Evolutionary conservation across 2,329 filamentous ascomycete species (phyloP).

Genomic region (Chaetomium sp.): DNA sequence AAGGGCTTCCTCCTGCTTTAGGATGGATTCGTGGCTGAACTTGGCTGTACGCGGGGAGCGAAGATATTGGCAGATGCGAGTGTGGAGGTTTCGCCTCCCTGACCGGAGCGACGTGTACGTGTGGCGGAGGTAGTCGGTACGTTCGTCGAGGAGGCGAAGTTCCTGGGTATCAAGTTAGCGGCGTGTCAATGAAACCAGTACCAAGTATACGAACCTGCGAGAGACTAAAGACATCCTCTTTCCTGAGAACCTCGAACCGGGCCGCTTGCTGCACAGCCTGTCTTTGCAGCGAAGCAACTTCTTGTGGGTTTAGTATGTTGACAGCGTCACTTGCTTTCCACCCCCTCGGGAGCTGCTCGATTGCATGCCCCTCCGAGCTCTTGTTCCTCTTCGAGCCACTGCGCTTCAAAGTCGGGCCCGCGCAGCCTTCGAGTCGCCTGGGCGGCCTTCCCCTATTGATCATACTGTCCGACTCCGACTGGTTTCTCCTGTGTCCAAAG

Average conservation of each 20-base stretch:
- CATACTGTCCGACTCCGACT: slow-evolving; percentile 60
- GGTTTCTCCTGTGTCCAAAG: slow-evolving; percentile 52
- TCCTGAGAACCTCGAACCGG: slow-evolving; percentile 65
- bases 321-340: slow-evolving; percentile 56
- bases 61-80: slow-evolving; percentile 75
- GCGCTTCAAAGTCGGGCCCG: slow-evolving; percentile 42
- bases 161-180: slow-evolving; percentile 52
- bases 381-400: slow-evolving; percentile 49
- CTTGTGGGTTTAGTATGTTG: slow-evolving; percentile 49
- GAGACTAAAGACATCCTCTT: slow-evolving; percentile 64
- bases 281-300: slow-evolving; percentile 56
- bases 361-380: slow-evolving; percentile 58
- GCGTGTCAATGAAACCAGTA: neutral
- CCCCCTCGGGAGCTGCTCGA: slow-evolving; percentile 63
- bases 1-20: slow-evolving; percentile 79
- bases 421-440: slow-evolving; percentile 51
- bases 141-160: slow-evolving; percentile 73
- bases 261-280: slow-evolving; percentile 65
- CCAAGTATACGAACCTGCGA: slow-evolving; percentile 55
- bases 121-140: slow-evolving; percentile 74
- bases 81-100: slow-evolving; percentile 76
- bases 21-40: slow-evolving; percentile 73
- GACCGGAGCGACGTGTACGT: slow-evolving; percentile 74
- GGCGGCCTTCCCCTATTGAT: slow-evolving; percentile 65
- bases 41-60: slow-evolving; percentile 69